Conservation (phyloP, 2,329 filamentous ascomycete genomes). For the Furcasterigmium furcatum region DNA sequence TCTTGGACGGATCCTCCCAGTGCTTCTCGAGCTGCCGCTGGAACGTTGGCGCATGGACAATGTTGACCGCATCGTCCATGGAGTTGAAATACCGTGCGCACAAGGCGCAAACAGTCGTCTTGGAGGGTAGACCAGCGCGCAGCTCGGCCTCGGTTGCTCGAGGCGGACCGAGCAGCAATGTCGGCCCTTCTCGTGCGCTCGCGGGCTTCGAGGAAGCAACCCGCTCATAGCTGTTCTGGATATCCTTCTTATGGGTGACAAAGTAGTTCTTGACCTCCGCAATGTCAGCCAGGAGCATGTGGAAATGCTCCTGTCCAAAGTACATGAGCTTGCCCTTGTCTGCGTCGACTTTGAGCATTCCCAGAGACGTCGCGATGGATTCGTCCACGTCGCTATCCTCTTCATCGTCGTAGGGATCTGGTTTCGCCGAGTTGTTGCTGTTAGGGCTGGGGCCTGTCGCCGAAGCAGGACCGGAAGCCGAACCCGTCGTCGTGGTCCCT, state of each 20-base stretch:
- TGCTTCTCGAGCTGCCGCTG: constrained; percentile 64
- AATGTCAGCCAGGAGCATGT: constrained; percentile 75
- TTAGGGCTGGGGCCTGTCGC: not conserved
- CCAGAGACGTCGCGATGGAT: constrained; percentile 67
- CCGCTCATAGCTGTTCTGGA: constrained; percentile 76
- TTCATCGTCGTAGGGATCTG: constrained; percentile 48
- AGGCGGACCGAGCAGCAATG: constrained; percentile 74
- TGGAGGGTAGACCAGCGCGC: constrained; percentile 74
- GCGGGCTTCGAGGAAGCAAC: constrained; percentile 67
- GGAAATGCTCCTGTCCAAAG: constrained; percentile 81
- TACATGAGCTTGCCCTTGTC: constrained; percentile 79
- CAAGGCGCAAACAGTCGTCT: constrained; percentile 78
- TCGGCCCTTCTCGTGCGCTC: constrained; percentile 61
- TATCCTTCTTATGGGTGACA: constrained; percentile 78
- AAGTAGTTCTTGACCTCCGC: constrained; percentile 94
- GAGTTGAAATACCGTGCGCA: constrained; percentile 91
- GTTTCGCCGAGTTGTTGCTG: constrained; percentile 24
- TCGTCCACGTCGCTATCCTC: constrained; percentile 70
- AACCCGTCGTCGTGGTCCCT: constrained; percentile 18
- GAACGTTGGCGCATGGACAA: constrained; percentile 83
- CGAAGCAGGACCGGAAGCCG: not conserved
- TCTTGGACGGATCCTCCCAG: constrained; percentile 71
- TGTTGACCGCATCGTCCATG: constrained; percentile 64
- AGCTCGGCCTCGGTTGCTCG: constrained; percentile 74
- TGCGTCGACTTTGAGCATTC: constrained; percentile 76